Base-by-base conservation (phyloP, 257 asterid genomes). In the Nicotiana undulata region DNA sequence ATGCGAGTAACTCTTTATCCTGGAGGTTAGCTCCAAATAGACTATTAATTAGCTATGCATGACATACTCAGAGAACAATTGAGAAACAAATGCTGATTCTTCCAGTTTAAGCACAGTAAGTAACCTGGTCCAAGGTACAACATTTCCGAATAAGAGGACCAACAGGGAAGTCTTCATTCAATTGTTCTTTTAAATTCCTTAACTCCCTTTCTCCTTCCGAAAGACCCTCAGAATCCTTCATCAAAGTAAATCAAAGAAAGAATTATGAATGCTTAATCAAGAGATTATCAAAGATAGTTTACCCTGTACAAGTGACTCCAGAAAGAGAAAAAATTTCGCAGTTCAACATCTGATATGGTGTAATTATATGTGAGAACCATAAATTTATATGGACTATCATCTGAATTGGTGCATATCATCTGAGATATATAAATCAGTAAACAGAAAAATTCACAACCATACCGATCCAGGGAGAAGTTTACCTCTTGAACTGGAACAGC, bases 121-220 rank as follows among this genome's bases (percentile, higher is more conserved):
- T 82, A 83, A 91, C 98, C 96, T 96, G 99, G 85, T 96, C 99
- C 89, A 96, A 80, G 17, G 99, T 94, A 89, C 92, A 91, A 84
- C 98, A 94, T 80, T 94, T 94, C 84, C 86, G 91, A 83, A 94
- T 90, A 26, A 96, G 88, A 83, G 97, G 96, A 76, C 99, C 99
- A 67, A 86, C 99, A 81, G 98, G 99, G 79, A 89, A 92, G 85
- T 91, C 97, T 79, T 89, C 97, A 82, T 81, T 90, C 89, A 95
- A 81, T 40, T 94, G 89, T 80, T 94, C 99, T 89, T 94, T 92
- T 85, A 94, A 87, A 87, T 84, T 80, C 87, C 90, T 90, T 81
- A 96, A 81, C 63, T 94, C 96, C 81, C 91, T 88, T 75, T 92
- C 98, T 80, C 93, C 89, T 85, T 92, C 95, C 44, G 93, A 92